phyloP scores from a whole-genome alignment of 768 basidiomycete species.

The Serpula lacrymans region DNA sequence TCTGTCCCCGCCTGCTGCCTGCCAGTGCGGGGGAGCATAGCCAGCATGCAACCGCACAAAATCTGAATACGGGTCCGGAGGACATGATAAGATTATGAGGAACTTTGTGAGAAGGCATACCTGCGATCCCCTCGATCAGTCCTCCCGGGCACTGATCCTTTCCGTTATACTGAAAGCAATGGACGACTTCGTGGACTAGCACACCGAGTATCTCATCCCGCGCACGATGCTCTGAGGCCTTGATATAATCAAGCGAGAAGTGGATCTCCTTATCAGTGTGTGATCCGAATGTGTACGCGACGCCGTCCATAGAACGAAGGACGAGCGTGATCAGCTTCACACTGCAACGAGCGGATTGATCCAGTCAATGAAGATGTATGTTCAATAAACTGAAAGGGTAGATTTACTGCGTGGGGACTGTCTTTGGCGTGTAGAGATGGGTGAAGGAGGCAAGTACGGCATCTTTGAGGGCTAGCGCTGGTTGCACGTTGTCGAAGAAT shows the following conservation, averaged over 20 bases:
- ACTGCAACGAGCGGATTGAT: constrained; percentile 27
- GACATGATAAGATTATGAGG: constrained; percentile 1
- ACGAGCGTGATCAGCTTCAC: constrained; percentile 55
- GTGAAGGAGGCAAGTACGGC: constrained; percentile 39
- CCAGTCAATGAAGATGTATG: constrained; percentile 36
- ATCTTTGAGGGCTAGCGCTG: constrained; percentile 32
- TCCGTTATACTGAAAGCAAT: constrained; percentile 73
- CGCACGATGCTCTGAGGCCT: constrained; percentile 36
- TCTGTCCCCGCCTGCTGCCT: constrained; percentile 36
- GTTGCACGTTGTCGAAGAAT: constrained; percentile 51
- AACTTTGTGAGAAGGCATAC: constrained; percentile 36
- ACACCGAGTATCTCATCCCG: constrained; percentile 68
- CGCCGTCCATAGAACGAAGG: constrained; percentile 63
- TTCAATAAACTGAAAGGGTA: constrained; percentile 8
- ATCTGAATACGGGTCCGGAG: constrained; percentile 38
- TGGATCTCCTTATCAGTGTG: constrained; percentile 69
- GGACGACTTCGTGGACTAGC: constrained; percentile 72
- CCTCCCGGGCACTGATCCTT: constrained; percentile 61
- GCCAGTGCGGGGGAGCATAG: constrained; percentile 71
- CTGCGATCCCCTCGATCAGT: constrained; percentile 77
- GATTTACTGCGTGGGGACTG: constrained; percentile 47
- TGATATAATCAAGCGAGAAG: constrained; percentile 65
- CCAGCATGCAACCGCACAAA: constrained; percentile 64
- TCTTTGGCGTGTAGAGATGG: constrained; percentile 42
- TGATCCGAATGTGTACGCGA: constrained; percentile 64